Percentiles rank a stretch among this genome's conserved stretches.
These are phyloP conservation scores for Sporisorium reilianum DNA, from an alignment of 1,284 basidiomycete genomes.

Conservation along the genomic window DNA sequence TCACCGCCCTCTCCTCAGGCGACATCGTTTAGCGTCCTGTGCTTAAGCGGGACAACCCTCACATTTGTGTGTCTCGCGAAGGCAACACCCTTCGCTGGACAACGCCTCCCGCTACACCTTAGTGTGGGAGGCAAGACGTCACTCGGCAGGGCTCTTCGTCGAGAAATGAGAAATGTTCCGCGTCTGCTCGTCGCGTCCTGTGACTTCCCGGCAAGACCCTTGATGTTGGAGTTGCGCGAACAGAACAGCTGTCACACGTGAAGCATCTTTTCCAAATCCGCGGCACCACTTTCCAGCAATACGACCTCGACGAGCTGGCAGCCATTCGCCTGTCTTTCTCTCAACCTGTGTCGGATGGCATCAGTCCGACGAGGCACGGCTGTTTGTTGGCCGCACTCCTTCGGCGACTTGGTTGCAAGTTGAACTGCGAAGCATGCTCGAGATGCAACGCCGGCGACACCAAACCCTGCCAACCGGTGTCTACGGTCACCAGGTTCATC, in stretches of 20 bases:
- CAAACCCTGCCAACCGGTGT: no score
- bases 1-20: no score
- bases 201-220: background rate
- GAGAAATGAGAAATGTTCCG: no score
- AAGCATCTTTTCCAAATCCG: background rate
- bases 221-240: background rate
- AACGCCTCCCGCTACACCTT: no score
- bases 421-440: background rate
- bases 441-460: no score
- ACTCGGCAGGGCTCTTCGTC: background rate
- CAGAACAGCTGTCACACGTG: conserved; percentile 6
- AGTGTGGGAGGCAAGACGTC: background rate
- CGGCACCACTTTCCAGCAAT: no score
- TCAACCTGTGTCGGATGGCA: background rate
- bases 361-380: background rate
- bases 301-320: no score
- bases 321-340: background rate
- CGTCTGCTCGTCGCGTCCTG: background rate
- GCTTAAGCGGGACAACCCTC: background rate
- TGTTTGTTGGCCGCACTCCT: no score
- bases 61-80: background rate
- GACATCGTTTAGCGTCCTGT: background rate
- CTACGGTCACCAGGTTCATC: no score
- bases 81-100: background rate
- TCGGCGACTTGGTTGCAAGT: background rate